Percentiles rank a stretch among this genome's conserved stretches.
Conservation (phyloP, 2,329 filamentous ascomycete genomes). For the Penicillium occitanis region DNA sequence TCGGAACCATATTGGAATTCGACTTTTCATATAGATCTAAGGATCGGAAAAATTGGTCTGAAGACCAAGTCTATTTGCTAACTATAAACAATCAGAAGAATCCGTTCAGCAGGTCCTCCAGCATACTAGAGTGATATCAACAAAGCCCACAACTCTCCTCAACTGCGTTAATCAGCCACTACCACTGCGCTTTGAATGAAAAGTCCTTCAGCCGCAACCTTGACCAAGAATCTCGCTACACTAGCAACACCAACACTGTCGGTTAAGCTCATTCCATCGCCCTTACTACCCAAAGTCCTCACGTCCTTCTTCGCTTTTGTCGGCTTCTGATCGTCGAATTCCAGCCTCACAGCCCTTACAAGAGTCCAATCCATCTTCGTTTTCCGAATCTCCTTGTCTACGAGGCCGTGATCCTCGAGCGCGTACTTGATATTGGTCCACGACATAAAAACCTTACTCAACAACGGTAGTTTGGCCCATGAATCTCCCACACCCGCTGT, state of each 20-base stretch:
- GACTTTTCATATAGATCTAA: neutral
- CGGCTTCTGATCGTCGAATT: conserved; percentile 12
- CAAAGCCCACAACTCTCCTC: neutral
- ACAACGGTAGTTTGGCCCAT: conserved; percentile 36
- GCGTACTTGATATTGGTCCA: conserved; percentile 46
- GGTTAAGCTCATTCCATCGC: conserved; percentile 8
- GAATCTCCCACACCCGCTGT: conserved; percentile 44
- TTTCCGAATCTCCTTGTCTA: conserved; percentile 39
- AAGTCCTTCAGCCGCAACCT: conserved; percentile 7
- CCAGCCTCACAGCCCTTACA: conserved; percentile 10
- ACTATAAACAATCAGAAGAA: neutral
- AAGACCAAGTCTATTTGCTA: neutral
- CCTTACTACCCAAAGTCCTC: conserved; percentile 9
- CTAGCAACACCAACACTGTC: conserved; percentile 11
- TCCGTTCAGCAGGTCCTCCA: neutral
- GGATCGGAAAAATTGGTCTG: neutral
- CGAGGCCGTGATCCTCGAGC: conserved; percentile 38
- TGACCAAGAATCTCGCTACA: conserved; percentile 11
- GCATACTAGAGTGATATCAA: neutral
- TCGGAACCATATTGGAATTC: neutral
- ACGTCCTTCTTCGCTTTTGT: neutral
- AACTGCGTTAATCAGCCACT: neutral
- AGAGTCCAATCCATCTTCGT: conserved; percentile 18
- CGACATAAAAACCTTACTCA: conserved; percentile 40
- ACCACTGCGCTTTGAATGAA: conserved; percentile 7